Evolutionary conservation across 2,329 filamentous ascomycete species (phyloP).

Genomic region (Fusarium sp.): DNA sequence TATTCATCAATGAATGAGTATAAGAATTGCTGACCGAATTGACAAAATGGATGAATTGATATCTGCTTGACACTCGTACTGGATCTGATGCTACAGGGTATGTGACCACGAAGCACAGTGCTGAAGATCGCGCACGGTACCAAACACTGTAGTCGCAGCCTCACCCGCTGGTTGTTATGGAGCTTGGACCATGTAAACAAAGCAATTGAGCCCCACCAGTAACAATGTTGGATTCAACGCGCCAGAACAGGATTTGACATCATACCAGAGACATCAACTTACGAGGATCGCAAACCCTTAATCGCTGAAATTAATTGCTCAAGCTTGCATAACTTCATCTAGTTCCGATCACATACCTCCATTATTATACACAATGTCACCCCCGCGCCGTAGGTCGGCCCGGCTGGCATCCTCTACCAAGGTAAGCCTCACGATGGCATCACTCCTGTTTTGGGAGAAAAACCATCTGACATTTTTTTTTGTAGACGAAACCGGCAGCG

Average conservation of each 20-base stretch:
- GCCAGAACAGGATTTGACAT: constrained; percentile 46
- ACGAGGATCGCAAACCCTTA: constrained; percentile 42
- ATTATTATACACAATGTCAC: constrained; percentile 50
- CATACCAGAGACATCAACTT: constrained; percentile 44
- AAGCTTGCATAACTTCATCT: constrained; percentile 26
- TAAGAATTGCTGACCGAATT: background rate
- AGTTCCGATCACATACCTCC: constrained; percentile 24
- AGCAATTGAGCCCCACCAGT: constrained; percentile 38
- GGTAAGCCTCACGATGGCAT: constrained; percentile 47
- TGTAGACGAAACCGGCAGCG: constrained; percentile 47
- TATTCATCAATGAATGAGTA: background rate
- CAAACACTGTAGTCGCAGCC: constrained; percentile 22
- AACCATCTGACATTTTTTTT: constrained; percentile 25
- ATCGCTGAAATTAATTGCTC: constrained; percentile 39
- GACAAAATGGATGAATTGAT: background rate
- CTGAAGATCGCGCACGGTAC: accelerated
- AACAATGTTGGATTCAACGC: constrained; percentile 37
- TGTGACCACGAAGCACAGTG: background rate
- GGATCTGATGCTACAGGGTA: constrained; percentile 6
- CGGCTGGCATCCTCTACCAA: constrained; percentile 54
- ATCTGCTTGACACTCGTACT: background rate
- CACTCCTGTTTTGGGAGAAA: constrained; percentile 5
- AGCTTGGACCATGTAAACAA: constrained; percentile 50
- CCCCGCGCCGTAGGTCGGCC: constrained; percentile 58
- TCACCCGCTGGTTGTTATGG: constrained; percentile 35